phyloP scores from a whole-genome alignment of 176 grass and related monocot species.

The Avena insularis region DNA sequence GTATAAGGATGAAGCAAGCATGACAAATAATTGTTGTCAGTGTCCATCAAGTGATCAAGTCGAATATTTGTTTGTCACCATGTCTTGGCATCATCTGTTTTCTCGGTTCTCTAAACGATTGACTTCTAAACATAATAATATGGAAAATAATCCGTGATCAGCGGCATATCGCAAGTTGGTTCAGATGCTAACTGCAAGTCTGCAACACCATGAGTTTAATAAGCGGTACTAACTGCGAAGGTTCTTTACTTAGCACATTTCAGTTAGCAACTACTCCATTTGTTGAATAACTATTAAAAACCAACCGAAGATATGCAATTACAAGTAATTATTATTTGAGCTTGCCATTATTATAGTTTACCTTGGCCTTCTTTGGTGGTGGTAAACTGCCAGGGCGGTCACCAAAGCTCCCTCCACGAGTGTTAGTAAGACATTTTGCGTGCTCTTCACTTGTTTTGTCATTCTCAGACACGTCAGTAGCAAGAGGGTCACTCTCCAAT shows the following conservation, averaged over 20 bases:
- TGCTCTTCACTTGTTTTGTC: background rate
- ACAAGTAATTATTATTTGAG: background rate
- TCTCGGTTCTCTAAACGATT: background rate
- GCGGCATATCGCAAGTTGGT: background rate
- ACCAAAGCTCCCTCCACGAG: background rate
- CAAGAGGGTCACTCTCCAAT: background rate
- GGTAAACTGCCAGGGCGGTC: background rate
- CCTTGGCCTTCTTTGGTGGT: conserved; percentile 33
- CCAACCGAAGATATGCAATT: background rate
- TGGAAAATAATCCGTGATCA: conserved; percentile 11
- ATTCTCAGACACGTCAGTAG: background rate
- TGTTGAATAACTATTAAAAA: background rate
- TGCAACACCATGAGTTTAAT: background rate
- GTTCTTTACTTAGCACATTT: background rate
- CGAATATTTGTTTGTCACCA: conserved; percentile 10
- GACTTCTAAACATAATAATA: background rate
- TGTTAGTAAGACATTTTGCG: background rate
- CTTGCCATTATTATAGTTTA: background rate
- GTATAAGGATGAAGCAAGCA: conserved; percentile 8
- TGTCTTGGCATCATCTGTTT: background rate
- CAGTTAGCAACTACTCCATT: background rate
- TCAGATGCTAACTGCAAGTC: background rate
- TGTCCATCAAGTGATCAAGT: conserved; percentile 22
- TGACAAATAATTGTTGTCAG: conserved; percentile 2
- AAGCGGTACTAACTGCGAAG: background rate